Conservation (phyloP, 441 rosid genomes). For the Bruguiera hainesii region DNA sequence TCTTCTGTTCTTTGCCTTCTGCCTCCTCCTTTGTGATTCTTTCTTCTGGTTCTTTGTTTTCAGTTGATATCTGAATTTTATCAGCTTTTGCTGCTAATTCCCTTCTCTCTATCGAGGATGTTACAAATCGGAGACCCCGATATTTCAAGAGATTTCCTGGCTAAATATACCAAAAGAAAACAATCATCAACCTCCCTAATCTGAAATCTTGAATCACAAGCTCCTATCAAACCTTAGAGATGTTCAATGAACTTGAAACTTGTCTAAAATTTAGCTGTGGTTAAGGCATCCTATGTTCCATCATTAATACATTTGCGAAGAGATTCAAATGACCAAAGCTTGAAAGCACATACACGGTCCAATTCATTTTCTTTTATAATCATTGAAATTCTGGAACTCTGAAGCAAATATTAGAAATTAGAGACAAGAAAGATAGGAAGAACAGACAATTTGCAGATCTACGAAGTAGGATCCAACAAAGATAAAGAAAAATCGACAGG, state of each 20-base stretch:
- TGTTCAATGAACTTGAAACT: neutral
- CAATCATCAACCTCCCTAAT: neutral
- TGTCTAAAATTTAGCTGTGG: too few species aligned
- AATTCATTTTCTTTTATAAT: too few species aligned
- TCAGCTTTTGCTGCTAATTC: constrained; percentile 43
- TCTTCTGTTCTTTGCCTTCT: constrained; percentile 39
- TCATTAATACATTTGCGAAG: neutral
- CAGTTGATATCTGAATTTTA: constrained; percentile 33
- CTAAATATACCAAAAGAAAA: constrained; percentile 33
- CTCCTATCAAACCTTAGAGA: neutral
- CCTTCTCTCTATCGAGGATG: constrained; percentile 75
- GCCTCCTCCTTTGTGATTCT: constrained; percentile 22
- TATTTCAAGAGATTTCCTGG: constrained; percentile 58
- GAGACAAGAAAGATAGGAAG: neutral
- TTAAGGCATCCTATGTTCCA: neutral
- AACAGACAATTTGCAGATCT: constrained; percentile 12
- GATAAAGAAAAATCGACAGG: neutral
- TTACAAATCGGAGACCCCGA: constrained; percentile 58
- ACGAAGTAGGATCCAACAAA: neutral
- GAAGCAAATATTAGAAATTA: too few species aligned
- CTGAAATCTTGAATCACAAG: neutral
- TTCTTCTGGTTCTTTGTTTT: constrained; percentile 34
- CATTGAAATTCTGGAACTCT: too few species aligned
- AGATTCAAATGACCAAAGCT: neutral
- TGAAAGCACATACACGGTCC: neutral